Evolutionary conservation across 352 stramenopile species (phyloP), one percentile per base, ranked within the genome.

Genomic region (Globisporangium rhizosaccharum): DNA sequence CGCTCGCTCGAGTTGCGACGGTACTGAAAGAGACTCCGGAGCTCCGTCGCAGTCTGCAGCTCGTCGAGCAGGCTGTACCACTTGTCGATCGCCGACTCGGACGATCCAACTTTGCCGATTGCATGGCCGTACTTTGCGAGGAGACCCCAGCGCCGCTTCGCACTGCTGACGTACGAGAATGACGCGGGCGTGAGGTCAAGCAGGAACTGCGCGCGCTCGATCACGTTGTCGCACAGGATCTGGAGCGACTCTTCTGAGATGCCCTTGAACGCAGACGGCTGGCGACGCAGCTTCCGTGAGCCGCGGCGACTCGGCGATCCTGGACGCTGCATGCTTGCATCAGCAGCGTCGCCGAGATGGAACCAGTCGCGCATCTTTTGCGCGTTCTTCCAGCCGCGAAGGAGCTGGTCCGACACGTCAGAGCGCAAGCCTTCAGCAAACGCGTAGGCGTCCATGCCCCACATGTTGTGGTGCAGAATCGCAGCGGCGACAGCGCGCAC

Each of bases 311-410:
- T 70, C 33, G 75, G 62, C 25, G 69, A 65, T 36, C 66, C 65
- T 2, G 74, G 64, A 0, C 62, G 56, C 28, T 82, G 75, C 15
- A 75, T 71, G 10, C 72, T 64, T 42, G 61, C 79, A 62, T 88
- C 77, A 15, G 78, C 79, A 23, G 85, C 85, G 54, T 94, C 85
- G 3, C 85, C 85, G 1, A 92, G 57, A 60, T 92, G 79, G 61
- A 94, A 94, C 85, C 85, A 94, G 41, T 91, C 79, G 10, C 85
- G 71, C 82, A 94, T 94, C 48, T 94, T 94, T 51, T 94, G 85
- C 2, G 85, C 85, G 54, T 92, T 92, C 44, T 89, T 90, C 85
- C 82, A 92, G 2, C 76, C 80, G 14, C 72, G 75, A 26, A 87
- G 61, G 7, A 94, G 64, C 56, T 90, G 75, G 18, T 88, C 73